phyloP scores from a whole-genome alignment of 495 filamentous ascomycete genomes.

The Penicillium tannophilum region DNA sequence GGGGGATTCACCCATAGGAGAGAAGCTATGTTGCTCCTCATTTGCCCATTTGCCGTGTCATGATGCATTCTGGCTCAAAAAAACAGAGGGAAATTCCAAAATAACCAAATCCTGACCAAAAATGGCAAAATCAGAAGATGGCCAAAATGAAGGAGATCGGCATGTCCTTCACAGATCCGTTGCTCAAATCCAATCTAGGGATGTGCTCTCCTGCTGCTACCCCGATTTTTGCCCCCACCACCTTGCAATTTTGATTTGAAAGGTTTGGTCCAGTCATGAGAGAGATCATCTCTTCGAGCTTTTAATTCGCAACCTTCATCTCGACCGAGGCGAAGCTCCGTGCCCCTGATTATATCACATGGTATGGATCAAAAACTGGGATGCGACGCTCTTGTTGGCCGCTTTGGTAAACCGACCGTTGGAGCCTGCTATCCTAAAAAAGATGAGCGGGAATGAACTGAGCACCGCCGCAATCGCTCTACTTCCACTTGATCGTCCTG shows the following conservation, averaged over 20 bases:
- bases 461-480: conserved; percentile 22
- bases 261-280: conserved; percentile 17
- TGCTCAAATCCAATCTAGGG: conserved; percentile 10
- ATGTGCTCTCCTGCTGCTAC: conserved; percentile 12
- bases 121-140: no score
- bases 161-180: conserved; percentile 22
- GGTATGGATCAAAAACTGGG: conserved; percentile 14
- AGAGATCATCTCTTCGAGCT: conserved; percentile 18
- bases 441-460: conserved; percentile 19
- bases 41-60: conserved; percentile 28
- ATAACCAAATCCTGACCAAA: no score
- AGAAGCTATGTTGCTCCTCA: conserved; percentile 30
- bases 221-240: background rate
- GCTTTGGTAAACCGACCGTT: conserved; percentile 27
- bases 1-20: conserved; percentile 26
- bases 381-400: conserved; percentile 24
- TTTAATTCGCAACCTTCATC: conserved; percentile 19
- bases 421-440: conserved; percentile 7
- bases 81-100: background rate
- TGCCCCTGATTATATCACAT: conserved; percentile 24
- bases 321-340: conserved; percentile 17
- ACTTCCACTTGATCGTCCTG: conserved; percentile 30
- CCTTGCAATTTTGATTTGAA: background rate
- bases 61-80: conserved; percentile 21
- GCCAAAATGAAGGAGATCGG: conserved; percentile 18